Base-by-base conservation (phyloP, 306 rosid species). In the Quercus mongolica region DNA sequence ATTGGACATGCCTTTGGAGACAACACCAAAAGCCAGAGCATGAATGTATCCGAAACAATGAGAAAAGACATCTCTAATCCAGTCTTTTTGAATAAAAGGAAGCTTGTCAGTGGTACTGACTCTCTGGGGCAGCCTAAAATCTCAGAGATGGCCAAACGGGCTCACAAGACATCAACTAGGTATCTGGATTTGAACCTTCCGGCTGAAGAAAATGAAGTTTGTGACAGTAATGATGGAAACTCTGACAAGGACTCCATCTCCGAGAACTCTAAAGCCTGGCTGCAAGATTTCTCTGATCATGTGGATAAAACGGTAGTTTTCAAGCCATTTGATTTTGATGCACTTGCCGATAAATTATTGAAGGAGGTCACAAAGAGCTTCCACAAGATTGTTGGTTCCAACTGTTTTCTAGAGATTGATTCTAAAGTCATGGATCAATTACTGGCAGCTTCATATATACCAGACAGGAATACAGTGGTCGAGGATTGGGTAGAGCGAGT, bases 101-200 rank as follows among this genome's bases (percentile, higher is more conserved):
- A 93, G 89, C 82, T 87, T 80, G 82, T 71, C 54, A 76, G 86
- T 82, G 86, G 69, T 20, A 17, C 67, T 41, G 89, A 85, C 81
- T 67, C 84, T 86, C 84, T 76, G 57, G 76, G 80, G 77, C 91
- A 71, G 19, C 85, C 82, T 44, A 73, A 75, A 74, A 86, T 33
- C 86, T 77, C 92, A 19, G 95, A 89, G 23, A 77, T 56, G 13
- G 72, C 84, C 31, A 93, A 91, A 89, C 87, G 97, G 85, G 90
- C 94, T 31, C 87, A 90, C 72, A 93, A 78, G 59, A 49, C 80
- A 23, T 88, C 94, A 23, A 86, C 73, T 25, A 76, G 87, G 83
- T 78, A 56, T 73, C 86, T 93, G 78, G 98, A 95, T 85, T 91
- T 95, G 86, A 95, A 95, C 86, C 93, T 89, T 73, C 98, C 99